Conservation (phyloP, 2,329 filamentous ascomycete genomes). For the Dothistroma septosporum region DNA sequence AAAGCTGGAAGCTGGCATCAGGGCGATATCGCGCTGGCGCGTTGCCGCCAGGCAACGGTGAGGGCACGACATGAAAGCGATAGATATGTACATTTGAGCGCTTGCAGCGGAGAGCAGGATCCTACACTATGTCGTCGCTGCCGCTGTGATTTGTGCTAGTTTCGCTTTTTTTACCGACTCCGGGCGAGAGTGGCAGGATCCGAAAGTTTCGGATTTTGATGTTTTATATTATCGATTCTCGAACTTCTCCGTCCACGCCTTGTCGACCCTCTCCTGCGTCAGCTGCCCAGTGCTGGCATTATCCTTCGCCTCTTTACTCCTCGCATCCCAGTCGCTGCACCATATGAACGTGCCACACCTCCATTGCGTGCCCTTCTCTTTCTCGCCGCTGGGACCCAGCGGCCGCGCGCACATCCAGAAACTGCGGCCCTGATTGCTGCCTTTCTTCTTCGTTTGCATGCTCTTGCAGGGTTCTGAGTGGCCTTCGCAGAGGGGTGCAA, state of each 20-base stretch:
- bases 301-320: slow-evolving; percentile 7
- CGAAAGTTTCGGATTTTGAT: neutral
- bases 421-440: slow-evolving; percentile 67
- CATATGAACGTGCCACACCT: slow-evolving; percentile 80
- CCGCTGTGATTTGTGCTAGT: neutral
- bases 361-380: slow-evolving; percentile 82
- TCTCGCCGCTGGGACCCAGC: slow-evolving; percentile 76
- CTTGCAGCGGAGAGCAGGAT: neutral
- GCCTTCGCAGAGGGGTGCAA: slow-evolving; percentile 71
- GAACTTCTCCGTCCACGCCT: slow-evolving; percentile 4
- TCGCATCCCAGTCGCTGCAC: slow-evolving; percentile 54
- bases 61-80: neutral
- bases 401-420: slow-evolving; percentile 71
- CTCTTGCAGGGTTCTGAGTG: slow-evolving; percentile 84
- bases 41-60: neutral
- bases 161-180: neutral
- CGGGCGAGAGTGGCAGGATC: neutral
- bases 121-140: neutral
- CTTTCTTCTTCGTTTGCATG: slow-evolving; percentile 81
- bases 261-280: neutral
- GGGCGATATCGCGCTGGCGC: neutral
- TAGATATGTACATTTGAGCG: neutral
- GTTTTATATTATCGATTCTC: neutral
- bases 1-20: neutral
- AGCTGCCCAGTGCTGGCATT: neutral